These are phyloP conservation scores for Talaromyces sp. DNA, from an alignment of 2,329 filamentous ascomycete genomes.

Conservation along the genomic window DNA sequence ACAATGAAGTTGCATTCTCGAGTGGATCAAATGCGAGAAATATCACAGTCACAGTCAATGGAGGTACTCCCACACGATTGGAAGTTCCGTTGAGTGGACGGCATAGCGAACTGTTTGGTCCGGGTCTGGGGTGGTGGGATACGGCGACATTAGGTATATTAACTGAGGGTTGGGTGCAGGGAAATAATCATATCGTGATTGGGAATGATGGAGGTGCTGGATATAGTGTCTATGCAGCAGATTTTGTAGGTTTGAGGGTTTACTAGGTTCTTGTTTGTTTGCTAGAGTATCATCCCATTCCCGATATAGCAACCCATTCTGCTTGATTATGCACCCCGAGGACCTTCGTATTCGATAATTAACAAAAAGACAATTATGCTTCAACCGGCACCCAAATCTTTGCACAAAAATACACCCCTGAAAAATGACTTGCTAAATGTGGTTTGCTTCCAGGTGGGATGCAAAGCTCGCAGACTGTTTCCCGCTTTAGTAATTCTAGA, in stretches of 20 bases:
- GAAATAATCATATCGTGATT: constrained; percentile 37
- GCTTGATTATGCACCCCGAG: background rate
- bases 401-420: background rate
- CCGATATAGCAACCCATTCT: background rate
- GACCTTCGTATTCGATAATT: background rate
- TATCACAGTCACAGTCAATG: constrained; percentile 51
- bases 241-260: constrained; percentile 37
- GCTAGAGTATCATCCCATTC: background rate
- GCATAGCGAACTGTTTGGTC: constrained; percentile 35
- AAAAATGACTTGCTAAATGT: background rate
- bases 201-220: constrained; percentile 30
- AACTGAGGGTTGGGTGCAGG: constrained; percentile 46
- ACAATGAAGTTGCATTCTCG: constrained; percentile 50
- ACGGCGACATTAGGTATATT: constrained; percentile 46
- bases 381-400: no score
- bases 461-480: background rate
- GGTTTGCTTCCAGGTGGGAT: no score
- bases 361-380: no score
- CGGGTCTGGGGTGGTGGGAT: constrained; percentile 53
- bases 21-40: constrained; percentile 51
- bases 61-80: constrained; percentile 41
- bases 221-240: constrained; percentile 30
- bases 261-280: constrained; percentile 11
- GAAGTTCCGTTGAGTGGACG: constrained; percentile 47
- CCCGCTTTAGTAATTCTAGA: background rate